A percentile compares a stretch with the other conserved stretches of the same genome.
Evolutionary conservation across 257 asterid genomes (phyloP).

Genomic region (Eustoma russellianum): DNA sequence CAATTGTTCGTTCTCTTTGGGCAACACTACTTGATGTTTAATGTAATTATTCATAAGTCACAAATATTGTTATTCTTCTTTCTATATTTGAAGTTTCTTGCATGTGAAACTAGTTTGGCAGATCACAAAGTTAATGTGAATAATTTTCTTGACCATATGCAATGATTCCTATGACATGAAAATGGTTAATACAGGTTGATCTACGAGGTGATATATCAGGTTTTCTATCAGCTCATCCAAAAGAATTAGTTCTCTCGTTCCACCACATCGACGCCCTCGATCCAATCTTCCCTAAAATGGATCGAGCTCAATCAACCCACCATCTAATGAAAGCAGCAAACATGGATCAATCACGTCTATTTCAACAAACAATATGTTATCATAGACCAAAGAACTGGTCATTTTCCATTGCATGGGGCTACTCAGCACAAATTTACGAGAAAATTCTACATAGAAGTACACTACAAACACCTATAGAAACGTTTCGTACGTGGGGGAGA

Average conservation of each 20-base stretch:
- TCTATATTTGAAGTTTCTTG: too few species aligned
- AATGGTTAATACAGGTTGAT: conserved; percentile 32
- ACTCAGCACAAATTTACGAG: conserved; percentile 31
- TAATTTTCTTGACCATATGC: too few species aligned
- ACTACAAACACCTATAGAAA: conserved; percentile 44
- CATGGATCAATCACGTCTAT: conserved; percentile 28
- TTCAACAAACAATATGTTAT: conserved; percentile 37
- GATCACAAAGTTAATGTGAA: too few species aligned
- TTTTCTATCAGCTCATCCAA: conserved; percentile 51
- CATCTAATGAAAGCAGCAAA: conserved; percentile 30
- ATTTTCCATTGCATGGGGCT: conserved; percentile 39
- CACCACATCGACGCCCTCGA: conserved; percentile 53
- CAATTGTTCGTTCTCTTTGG: too few species aligned
- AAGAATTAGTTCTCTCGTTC: conserved; percentile 32
- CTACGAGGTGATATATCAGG: conserved; percentile 56
- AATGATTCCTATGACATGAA: too few species aligned
- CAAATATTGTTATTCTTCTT: too few species aligned
- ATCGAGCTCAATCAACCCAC: conserved; percentile 10
- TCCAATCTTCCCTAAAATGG: conserved; percentile 28
- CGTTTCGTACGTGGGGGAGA: conserved; percentile 32
- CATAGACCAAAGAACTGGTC: conserved; percentile 26
- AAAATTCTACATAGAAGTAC: conserved; percentile 25
- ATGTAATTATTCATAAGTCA: too few species aligned
- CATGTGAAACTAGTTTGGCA: too few species aligned
- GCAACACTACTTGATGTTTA: too few species aligned